phyloP scores from a whole-genome alignment of 208 protist species.

The Acanthamoeba lugdunensis region DNA sequence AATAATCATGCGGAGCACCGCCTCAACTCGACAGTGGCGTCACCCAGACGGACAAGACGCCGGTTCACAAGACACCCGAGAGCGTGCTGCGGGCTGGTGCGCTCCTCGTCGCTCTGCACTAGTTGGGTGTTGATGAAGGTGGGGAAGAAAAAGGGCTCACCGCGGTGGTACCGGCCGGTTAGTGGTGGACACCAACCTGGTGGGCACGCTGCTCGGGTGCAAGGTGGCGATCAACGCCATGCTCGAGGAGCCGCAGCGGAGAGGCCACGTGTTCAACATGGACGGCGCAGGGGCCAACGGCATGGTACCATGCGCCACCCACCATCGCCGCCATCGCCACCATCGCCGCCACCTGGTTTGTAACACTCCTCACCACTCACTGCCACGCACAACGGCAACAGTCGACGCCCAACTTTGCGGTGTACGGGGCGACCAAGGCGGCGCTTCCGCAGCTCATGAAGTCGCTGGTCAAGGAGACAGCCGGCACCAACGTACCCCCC shows the following conservation, averaged over 20 bases:
- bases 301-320: background rate
- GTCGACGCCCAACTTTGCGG: slow-evolving; percentile 43
- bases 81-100: background rate
- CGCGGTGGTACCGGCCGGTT: background rate
- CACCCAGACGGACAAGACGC: background rate
- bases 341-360: no score
- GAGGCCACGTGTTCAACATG: slow-evolving; percentile 50
- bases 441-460: slow-evolving; percentile 50
- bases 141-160: background rate
- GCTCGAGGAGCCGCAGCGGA: background rate
- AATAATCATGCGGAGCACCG: background rate
- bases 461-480: slow-evolving; percentile 18
- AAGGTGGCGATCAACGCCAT: slow-evolving; percentile 27
- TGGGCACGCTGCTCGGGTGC: slow-evolving; percentile 14
- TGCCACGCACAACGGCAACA: background rate
- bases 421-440: slow-evolving; percentile 26
- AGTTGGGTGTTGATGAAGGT: no score
- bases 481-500: slow-evolving; percentile 36
- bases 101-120: background rate
- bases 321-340: no score
- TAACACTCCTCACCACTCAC: no score
- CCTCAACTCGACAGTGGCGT: background rate
- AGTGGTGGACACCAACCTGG: slow-evolving; percentile 43
- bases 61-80: slow-evolving; percentile 11
- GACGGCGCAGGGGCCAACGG: slow-evolving; percentile 19